Conservation (phyloP, 1,284 basidiomycete genomes). For the Ustilago hordei region DNA sequence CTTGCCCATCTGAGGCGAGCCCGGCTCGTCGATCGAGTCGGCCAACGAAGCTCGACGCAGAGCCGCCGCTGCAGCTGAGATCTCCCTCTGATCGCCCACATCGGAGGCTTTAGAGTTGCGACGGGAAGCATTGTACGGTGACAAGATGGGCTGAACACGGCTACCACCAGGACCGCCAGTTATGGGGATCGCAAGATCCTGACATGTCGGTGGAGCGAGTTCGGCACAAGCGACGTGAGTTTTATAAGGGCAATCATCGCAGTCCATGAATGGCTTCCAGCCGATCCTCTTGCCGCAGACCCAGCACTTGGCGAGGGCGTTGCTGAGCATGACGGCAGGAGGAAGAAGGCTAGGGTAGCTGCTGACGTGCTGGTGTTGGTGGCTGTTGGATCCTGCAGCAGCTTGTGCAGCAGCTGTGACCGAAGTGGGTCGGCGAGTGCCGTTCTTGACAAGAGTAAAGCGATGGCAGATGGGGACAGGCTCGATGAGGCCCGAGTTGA, state of each 20-base stretch:
- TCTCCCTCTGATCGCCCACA: conserved; percentile 40
- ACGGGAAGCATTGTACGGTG: conserved; percentile 43
- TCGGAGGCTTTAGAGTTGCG: conserved; percentile 41
- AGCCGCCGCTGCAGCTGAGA: conserved; percentile 51
- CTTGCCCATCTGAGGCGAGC: conserved; percentile 20
- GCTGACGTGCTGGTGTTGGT: conserved; percentile 24
- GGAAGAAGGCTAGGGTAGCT: conserved; percentile 53
- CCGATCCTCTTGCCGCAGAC: conserved; percentile 63
- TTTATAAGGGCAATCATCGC: conserved; percentile 66
- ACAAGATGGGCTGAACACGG: conserved; percentile 35
- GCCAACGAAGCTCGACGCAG: conserved; percentile 27
- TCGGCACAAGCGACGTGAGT: conserved; percentile 64
- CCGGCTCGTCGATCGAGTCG: conserved; percentile 24
- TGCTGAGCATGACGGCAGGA: conserved; percentile 63
- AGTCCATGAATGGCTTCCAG: conserved; percentile 66
- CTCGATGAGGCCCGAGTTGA: conserved; percentile 32
- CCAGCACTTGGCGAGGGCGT: conserved; percentile 64
- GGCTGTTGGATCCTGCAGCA: conserved; percentile 16
- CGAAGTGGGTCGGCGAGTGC: conserved; percentile 50
- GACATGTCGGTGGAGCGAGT: conserved; percentile 60
- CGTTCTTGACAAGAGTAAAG: conserved; percentile 66
- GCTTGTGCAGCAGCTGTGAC: conserved; percentile 46
- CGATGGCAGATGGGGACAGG: conserved; percentile 57
- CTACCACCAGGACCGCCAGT: conserved; percentile 15
- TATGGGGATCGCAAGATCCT: conserved; percentile 53